phyloP scores from a whole-genome alignment of 495 filamentous ascomycete species.

The Tuber microsphaerosporum region DNA sequence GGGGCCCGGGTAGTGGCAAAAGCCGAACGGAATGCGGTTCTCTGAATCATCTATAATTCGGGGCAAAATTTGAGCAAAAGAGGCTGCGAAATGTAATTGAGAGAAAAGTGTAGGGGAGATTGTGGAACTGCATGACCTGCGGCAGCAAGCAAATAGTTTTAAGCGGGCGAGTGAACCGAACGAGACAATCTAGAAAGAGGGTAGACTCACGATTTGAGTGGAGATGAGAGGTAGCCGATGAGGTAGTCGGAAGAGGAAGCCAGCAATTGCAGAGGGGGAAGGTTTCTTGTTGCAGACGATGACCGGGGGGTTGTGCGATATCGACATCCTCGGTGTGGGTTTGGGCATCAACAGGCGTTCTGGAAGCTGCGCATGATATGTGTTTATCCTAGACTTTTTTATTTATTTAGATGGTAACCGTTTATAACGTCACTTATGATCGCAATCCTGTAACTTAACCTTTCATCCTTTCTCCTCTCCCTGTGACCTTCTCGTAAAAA shows the following conservation, averaged over 20 bases:
- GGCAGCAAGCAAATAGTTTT: neutral
- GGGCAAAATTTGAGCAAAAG: neutral
- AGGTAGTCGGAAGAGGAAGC: neutral
- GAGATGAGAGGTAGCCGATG: neutral
- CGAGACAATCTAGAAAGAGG: neutral
- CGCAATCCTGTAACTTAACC: neutral
- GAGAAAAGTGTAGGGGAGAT: neutral
- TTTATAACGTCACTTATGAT: neutral
- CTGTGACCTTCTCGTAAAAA: neutral
- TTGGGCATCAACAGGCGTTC: neutral
- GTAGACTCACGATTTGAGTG: neutral
- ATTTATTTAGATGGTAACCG: neutral
- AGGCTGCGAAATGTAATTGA: neutral
- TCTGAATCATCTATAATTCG: constrained; percentile 68
- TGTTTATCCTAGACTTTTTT: neutral
- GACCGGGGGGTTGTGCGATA: neutral
- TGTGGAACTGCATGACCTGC: neutral
- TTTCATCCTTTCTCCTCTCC: neutral
- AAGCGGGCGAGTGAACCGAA: constrained; percentile 1
- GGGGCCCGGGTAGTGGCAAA: constrained; percentile 53
- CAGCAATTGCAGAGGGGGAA: neutral
- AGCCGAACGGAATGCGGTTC: constrained; percentile 60
- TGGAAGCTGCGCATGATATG: constrained; percentile 2
- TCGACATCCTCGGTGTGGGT: neutral
- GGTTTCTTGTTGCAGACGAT: neutral